These are phyloP conservation scores for Conticribra weissflogii DNA, from an alignment of 108 stramenopile species.

Conservation along the genomic window DNA sequence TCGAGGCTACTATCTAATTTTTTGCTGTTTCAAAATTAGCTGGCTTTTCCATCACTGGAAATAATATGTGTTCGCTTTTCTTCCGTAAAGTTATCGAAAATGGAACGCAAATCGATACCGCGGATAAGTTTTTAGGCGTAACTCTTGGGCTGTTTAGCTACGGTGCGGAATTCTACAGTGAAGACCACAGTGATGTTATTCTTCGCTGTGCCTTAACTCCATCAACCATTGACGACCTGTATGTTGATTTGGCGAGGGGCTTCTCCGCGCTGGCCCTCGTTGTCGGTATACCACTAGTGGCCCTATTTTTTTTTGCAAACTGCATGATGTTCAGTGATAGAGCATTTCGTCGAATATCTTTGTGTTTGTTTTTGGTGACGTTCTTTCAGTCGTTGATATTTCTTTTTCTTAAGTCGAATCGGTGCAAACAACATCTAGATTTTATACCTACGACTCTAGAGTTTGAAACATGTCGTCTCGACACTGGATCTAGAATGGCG, in stretches of 20 bases:
- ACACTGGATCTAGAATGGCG: background rate
- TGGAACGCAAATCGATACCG: background rate
- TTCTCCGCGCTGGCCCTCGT: conserved; percentile 4
- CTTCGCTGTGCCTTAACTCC: background rate
- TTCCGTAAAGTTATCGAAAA: background rate
- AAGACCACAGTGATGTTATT: background rate
- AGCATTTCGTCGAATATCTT: background rate
- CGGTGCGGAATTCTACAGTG: background rate
- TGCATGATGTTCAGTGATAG: conserved; percentile 5
- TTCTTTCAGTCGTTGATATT: conserved; percentile 2
- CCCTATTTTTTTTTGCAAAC: background rate
- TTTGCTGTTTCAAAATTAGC: background rate
- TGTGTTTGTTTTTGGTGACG: background rate
- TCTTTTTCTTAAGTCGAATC: background rate
- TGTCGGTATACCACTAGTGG: conserved; percentile 5
- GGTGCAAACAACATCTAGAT: background rate
- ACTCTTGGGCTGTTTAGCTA: background rate
- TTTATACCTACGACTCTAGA: background rate
- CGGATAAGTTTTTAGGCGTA: background rate
- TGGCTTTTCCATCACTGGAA: conserved; percentile 10
- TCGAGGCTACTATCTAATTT: background rate
- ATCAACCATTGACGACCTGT: background rate
- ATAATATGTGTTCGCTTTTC: conserved; percentile 8
- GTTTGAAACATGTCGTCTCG: background rate
- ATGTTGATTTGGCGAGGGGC: conserved; percentile 1